Base-by-base conservation (phyloP, 2,329 filamentous ascomycete genomes). In the Clathrospora elynae region DNA sequence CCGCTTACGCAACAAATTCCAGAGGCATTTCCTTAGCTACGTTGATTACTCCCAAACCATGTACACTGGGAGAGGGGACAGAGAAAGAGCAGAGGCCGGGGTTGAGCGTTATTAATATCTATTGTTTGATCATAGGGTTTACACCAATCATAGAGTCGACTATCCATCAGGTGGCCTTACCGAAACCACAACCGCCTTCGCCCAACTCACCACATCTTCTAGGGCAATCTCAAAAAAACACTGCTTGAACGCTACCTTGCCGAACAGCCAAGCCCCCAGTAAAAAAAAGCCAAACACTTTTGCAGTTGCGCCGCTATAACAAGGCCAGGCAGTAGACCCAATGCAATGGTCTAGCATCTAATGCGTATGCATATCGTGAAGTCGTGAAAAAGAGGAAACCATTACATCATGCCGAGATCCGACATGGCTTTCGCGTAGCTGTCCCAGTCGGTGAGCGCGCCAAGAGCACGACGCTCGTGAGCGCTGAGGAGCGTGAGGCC, bases 381-480 rank as follows among this genome's bases (percentile, higher is more conserved):
- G 30, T 46, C 48, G 35, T 48, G 18, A 46, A 31, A 19, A 25
- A 19, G 23, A 23, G 10, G 10, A 11, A 18, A 29, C 28, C 17
- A n/a, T 29, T 42, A 46, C 43, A 46, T 46, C 48, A 66, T 46
- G 32, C 67, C 67, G 20, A 71, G 55, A 16, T 67, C 67, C 5
- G 71, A 66, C 36, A 75, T 77, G 14, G 88, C 89, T 70, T 82
- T 86, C 65, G 83, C 80, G 70, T 92, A 95, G 1, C 84, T 88
- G 31, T 93, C 87, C 68, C 88, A 97, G 2, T 88, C 86, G 3
- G 91, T 96, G 57, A 95, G 78, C 5, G 90, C 88, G 42, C 91
- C 92, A 25, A 99, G 78, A 1, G 92, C 90, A 59, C 91, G 87
- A 68, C 86, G 84, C 83, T 93, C 91, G 71, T 96, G 90, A 20